Percentiles rank a stretch among this genome's conserved stretches.
phyloP scores from a whole-genome alignment of 1,284 basidiomycete genomes.

The Pterula multifida region DNA sequence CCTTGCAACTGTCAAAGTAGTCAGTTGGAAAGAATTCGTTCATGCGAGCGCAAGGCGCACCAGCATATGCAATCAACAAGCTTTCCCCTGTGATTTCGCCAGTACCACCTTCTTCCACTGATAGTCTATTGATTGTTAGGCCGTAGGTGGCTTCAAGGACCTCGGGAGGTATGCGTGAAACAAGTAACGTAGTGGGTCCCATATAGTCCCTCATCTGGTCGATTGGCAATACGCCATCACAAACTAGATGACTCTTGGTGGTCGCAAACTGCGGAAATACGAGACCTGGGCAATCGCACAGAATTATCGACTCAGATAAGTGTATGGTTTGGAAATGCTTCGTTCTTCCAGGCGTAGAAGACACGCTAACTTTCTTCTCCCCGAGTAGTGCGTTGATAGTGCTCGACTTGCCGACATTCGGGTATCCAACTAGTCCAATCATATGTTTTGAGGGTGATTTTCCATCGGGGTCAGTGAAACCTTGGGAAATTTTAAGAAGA shows the following conservation, averaged over 20 bases:
- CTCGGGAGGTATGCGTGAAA: conserved; percentile 69
- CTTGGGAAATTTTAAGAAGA: conserved; percentile 24
- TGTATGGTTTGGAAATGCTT: conserved; percentile 99
- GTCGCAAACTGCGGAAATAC: conserved; percentile 98
- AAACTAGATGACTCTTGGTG: conserved; percentile 90
- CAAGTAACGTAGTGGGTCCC: conserved; percentile 76
- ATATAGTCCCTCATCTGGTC: conserved; percentile 96
- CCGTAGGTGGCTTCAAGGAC: conserved; percentile 92
- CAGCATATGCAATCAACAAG: conserved; percentile 81
- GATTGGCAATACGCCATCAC: conserved; percentile 95
- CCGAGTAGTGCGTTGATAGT: conserved; percentile 95
- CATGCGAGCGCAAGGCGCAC: conserved; percentile 46
- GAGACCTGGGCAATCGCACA: conserved; percentile 98
- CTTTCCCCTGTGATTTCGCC: conserved; percentile 74
- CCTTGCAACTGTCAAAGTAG: conserved; percentile 57
- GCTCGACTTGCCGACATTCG: conserved; percentile 96
- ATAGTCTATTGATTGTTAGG: conserved; percentile 58
- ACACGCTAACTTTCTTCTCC: conserved; percentile 95
- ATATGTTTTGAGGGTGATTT: conserved; percentile 60
- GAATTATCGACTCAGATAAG: conserved; percentile 74
- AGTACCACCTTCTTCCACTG: conserved; percentile 78
- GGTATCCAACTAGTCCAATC: conserved; percentile 95
- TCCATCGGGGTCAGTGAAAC: conserved; percentile 54
- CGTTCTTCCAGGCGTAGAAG: conserved; percentile 95
- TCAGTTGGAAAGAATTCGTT: no score